Percentiles rank a stretch among this genome's conserved stretches.
Conservation (phyloP, 192 early-diverging fungal genomes). For the Coemansia sp. region DNA sequence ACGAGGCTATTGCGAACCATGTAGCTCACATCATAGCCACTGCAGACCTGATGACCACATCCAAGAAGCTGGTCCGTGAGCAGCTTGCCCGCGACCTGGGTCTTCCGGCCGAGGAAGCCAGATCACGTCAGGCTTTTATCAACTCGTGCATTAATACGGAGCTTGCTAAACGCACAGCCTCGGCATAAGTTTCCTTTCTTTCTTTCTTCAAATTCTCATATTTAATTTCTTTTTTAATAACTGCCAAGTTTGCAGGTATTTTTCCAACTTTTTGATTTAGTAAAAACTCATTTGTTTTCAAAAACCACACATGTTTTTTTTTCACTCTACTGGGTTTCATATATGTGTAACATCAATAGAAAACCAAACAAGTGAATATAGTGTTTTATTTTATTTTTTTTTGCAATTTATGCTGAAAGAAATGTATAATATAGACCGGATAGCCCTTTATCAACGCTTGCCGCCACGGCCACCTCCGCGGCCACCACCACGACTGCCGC, state of each 20-base stretch:
- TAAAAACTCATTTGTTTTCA: too few species aligned
- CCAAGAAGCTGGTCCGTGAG: conserved; percentile 95
- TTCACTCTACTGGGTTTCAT: too few species aligned
- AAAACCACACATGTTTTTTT: too few species aligned
- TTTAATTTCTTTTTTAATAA: not conserved
- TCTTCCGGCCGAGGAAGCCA: conserved; percentile 31
- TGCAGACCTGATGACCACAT: conserved; percentile 91
- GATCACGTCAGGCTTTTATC: conserved; percentile 32
- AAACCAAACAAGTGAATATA: too few species aligned
- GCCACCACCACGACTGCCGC: not conserved
- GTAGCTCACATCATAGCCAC: conserved; percentile 77
- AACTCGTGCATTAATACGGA: conserved; percentile 45
- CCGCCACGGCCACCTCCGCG: conserved; percentile 28
- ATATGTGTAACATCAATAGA: too few species aligned
- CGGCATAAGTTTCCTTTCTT: not conserved
- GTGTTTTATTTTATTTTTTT: not conserved
- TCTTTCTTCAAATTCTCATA: conserved; percentile 5
- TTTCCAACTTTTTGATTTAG: too few species aligned
- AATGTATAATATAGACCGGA: not conserved
- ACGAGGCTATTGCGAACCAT: conserved; percentile 69
- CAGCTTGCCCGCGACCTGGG: conserved; percentile 42
- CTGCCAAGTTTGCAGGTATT: too few species aligned
- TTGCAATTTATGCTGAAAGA: conserved; percentile 1
- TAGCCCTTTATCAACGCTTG: conserved; percentile 23
- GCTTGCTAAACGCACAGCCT: conserved; percentile 42